Percentiles rank a stretch among this genome's conserved stretches.
Conservation (phyloP, 2,329 filamentous ascomycete species). For the Aspergillus awamori region DNA sequence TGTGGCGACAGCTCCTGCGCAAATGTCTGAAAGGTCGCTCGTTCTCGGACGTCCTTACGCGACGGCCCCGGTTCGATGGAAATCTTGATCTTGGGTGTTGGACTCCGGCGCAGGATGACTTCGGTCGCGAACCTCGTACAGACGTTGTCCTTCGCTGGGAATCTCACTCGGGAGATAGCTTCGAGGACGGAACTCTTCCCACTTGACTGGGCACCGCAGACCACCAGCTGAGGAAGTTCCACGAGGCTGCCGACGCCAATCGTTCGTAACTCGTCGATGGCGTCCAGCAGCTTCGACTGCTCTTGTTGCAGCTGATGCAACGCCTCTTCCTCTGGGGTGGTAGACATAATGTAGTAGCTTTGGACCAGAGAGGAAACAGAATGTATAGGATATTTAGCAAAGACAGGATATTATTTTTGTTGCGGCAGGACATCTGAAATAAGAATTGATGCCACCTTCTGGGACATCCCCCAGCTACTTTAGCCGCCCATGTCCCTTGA, state of each 20-base stretch:
- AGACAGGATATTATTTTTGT: too few species aligned
- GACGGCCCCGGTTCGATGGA: constrained; percentile 45
- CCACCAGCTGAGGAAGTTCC: constrained; percentile 58
- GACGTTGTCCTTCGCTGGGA: constrained; percentile 58
- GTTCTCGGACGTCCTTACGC: constrained; percentile 12
- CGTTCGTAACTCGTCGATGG: constrained; percentile 56
- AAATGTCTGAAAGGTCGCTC: constrained; percentile 14
- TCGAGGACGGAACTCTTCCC: constrained; percentile 69
- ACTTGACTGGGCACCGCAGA: constrained; percentile 62
- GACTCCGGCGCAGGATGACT: constrained; percentile 54
- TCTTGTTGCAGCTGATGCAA: constrained; percentile 22
- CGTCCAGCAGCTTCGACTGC: constrained; percentile 55
- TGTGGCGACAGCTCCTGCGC: constrained; percentile 20
- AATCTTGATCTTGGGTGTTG: constrained; percentile 43
- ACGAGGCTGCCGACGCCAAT: constrained; percentile 54
- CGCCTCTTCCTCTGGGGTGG: constrained; percentile 10
- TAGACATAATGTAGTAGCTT: too few species aligned
- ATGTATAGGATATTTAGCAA: too few species aligned
- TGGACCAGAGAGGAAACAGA: too few species aligned
- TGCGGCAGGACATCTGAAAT: too few species aligned
- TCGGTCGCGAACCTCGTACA: constrained; percentile 67
- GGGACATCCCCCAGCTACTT: too few species aligned
- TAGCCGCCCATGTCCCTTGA: too few species aligned
- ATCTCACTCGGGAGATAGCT: constrained; percentile 64
- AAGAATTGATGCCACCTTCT: too few species aligned